Evolutionary conservation across 2,329 filamentous ascomycete genomes (phyloP), one percentile per base, ranked within the genome.

Genomic region (Trichoderma sp.): DNA sequence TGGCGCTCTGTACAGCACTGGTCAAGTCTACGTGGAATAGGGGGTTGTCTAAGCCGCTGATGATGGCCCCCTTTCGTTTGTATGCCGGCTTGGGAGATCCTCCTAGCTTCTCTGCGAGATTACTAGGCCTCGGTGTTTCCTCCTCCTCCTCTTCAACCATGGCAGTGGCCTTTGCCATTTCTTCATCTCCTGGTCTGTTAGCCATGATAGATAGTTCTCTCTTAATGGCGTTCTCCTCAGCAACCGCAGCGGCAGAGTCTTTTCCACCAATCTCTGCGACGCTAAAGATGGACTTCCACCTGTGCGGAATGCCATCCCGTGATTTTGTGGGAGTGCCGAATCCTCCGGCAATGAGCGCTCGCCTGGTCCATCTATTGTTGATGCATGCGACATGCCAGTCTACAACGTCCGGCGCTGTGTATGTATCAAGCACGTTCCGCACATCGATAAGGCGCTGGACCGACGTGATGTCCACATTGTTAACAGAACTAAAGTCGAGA

Each of bases 361-460:
- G 92, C 84, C 97, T 97, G 28, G 94, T 95, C 95, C 95, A 98
- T 62, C 78, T 75, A 84, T 96, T 98, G 83, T 91, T 94, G 83
- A 98, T 92, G 81, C 91, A 92, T n/a, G 95, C 93, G 74, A 98
- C 91, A 81, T 98, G 96, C 95, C 95, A 98, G 80, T 98, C 94
- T 5, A 98, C 95, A 3, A 87, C 85, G 23, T 94, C 90, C 0
- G 95, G 95, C 0, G 91, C 81, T 1, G 94, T 88, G 79, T 97
- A 97, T 23, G 90, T 87, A 80, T 98, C 95, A 30, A 98, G 90
- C 79, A 98, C 95, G 80, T 97, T 97, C 77, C 95, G 93, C 1
- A 98, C 92, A 77, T 98, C 96, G 77, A 98, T 97, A 50, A 98
- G 86, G 76, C 94, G 91, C 82, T 98, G 96, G 2, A 98, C 88